Base-by-base conservation (phyloP, 1,284 basidiomycete species). In the Cryptococcus sp. region DNA sequence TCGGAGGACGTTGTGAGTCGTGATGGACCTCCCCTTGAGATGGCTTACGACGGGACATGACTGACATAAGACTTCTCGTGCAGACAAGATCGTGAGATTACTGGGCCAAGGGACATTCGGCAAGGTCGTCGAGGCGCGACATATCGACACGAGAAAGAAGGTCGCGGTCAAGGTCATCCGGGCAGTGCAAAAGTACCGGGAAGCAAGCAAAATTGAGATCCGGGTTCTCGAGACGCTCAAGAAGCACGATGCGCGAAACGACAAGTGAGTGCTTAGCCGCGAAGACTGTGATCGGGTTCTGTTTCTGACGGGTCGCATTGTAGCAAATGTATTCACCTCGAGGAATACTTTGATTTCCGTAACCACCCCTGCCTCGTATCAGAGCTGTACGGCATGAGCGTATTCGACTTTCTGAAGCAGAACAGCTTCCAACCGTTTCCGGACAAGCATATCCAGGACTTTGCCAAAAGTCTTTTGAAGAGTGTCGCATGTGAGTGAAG, bases 91-190 rank as follows among this genome's bases (percentile, higher is more conserved):
- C 54, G 84, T 94, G 52, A 83, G 86, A 53, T 81, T 95, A 40
- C 82, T 99, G 3, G 96, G 96, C 16, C 96, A 98, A 79, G 96
- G 96, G 6, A 99, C 96, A 7, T 99, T 98, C 71, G 96, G 96
- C 65, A 99, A 98, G 78, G 96, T 99, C 28, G 94, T 98, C 53
- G 91, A 98, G 74, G 93, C 93, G 38, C 78, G 88, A 68, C 91
- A 97, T 79, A 82, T 87, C 64, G 87, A 83, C 54, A 85, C 86
- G 42, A 65, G 75, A 33, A 82, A 81, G 66, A 83, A 85, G 70
- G 95, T 98, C 23, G 96, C 96, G 43, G 93, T 99, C 81, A 99
- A 99, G 83, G 94, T 99, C 64, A 99, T 99, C 68, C 86, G 93
- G 50, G 90, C 91, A 36, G 91, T 97, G 46, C 92, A 90, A 56